These are phyloP conservation scores for Allantophomopsis cytisporea DNA, from an alignment of 2,329 filamentous ascomycete species.

Conservation along the genomic window DNA sequence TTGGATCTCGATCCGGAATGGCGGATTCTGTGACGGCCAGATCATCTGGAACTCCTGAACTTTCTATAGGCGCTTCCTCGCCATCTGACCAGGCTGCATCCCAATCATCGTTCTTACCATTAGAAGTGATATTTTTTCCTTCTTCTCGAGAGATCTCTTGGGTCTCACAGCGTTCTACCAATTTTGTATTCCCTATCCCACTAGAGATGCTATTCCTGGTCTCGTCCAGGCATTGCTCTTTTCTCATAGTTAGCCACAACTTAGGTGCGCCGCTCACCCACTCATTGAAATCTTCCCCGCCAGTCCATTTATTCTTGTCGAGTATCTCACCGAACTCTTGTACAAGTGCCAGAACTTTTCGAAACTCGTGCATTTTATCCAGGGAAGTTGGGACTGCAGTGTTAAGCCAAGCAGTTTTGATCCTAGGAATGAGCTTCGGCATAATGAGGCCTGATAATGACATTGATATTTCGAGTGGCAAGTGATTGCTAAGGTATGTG, in stretches of 20 bases:
- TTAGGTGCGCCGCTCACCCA: slow-evolving; percentile 74
- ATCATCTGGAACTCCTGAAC: not conserved
- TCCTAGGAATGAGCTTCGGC: slow-evolving; percentile 48
- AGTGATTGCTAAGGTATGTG: slow-evolving; percentile 32
- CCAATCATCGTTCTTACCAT: slow-evolving; percentile 48
- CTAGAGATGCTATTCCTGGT: slow-evolving; percentile 55
- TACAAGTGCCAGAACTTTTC: slow-evolving; percentile 52
- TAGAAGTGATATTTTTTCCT: slow-evolving; percentile 49
- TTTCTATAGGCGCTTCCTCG: slow-evolving; percentile 26
- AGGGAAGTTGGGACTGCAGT: slow-evolving; percentile 64
- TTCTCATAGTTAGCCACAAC: slow-evolving; percentile 75
- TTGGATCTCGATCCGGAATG: slow-evolving; percentile 1
- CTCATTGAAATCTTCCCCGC: slow-evolving; percentile 48
- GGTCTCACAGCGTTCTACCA: slow-evolving; percentile 75
- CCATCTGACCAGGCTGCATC: slow-evolving; percentile 69
- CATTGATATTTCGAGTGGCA: slow-evolving; percentile 40
- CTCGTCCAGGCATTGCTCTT: slow-evolving; percentile 64
- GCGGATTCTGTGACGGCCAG: not conserved
- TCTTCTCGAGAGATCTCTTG: slow-evolving; percentile 58
- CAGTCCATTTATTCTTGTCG: slow-evolving; percentile 46
- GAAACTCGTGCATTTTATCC: slow-evolving; percentile 56
- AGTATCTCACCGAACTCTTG: slow-evolving; percentile 50
- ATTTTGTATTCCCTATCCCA: slow-evolving; percentile 48
- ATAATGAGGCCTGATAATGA: slow-evolving; percentile 59
- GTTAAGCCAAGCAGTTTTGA: slow-evolving; percentile 65